A percentile compares a stretch with the other conserved stretches of the same genome.
Evolutionary conservation across 495 filamentous ascomycete species (phyloP).

Genomic region (Neurospora sp.): DNA sequence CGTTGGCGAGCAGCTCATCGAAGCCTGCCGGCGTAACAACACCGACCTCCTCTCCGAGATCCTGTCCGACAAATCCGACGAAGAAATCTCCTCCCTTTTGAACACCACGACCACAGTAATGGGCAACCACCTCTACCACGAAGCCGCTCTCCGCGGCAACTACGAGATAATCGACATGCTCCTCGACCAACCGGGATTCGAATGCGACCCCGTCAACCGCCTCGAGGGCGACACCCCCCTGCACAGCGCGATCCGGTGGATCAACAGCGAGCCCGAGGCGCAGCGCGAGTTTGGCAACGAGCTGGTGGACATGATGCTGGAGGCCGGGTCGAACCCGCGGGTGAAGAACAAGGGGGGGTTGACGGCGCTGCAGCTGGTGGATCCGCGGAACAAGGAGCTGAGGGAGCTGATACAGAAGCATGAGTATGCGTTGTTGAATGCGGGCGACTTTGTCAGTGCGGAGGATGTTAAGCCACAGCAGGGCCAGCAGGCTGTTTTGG

Average conservation of each 20-base stretch:
- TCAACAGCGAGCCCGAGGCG: conserved; percentile 51
- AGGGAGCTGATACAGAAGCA: conserved; percentile 60
- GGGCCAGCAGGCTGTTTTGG: conserved; percentile 4
- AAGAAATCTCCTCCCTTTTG: conserved; percentile 56
- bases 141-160: conserved; percentile 77
- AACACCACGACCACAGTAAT: conserved; percentile 76
- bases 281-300: conserved; percentile 54
- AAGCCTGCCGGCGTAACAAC: conserved; percentile 90
- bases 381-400: conserved; percentile 61
- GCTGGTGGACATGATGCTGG: conserved; percentile 82
- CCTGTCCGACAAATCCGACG: conserved; percentile 35
- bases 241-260: conserved; percentile 77
- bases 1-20: conserved; percentile 74
- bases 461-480: conserved; percentile 19
- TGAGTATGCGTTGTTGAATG: conserved; percentile 55
- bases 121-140: conserved; percentile 80
- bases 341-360: conserved; percentile 58
- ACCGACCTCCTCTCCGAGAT: conserved; percentile 60
- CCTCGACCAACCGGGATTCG: conserved; percentile 88
- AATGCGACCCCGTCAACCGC: conserved; percentile 81
- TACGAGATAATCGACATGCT: conserved; percentile 88
- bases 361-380: conserved; percentile 58
- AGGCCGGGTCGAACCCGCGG: conserved; percentile 56
- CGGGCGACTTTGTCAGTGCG: conserved; percentile 37
- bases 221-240: conserved; percentile 82